Conservation (phyloP, 2,329 filamentous ascomycete genomes). For the Hymenoscyphus linearis region DNA sequence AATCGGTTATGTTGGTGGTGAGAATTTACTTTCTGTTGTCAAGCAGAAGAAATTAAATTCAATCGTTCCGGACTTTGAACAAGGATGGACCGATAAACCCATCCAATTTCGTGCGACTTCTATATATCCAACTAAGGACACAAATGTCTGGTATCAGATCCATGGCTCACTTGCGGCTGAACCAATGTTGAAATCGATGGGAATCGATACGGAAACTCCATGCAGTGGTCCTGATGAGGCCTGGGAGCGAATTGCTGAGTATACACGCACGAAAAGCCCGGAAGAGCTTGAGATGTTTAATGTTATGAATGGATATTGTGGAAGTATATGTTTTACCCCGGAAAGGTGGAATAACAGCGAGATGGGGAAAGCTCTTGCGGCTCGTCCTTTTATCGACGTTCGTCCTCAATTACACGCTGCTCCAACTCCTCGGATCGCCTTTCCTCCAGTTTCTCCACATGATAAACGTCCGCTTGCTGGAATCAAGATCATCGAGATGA, state of each 20-base stretch:
- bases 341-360: slow-evolving; percentile 11
- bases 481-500: slow-evolving; percentile 67
- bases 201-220: slow-evolving; percentile 39
- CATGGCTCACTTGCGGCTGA: slow-evolving; percentile 67
- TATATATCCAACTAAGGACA: slow-evolving; percentile 59
- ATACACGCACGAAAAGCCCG: slow-evolving; percentile 1
- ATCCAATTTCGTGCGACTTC: slow-evolving; percentile 2
- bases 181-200: slow-evolving; percentile 61
- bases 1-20: slow-evolving; percentile 5
- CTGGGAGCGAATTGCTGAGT: slow-evolving; percentile 6
- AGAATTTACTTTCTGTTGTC: slow-evolving; percentile 1
- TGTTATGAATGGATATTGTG: slow-evolving; percentile 6
- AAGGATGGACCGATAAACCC: slow-evolving; percentile 2
- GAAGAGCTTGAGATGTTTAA: slow-evolving; percentile 10
- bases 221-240: slow-evolving; percentile 2
- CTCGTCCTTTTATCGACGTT: slow-evolving; percentile 11
- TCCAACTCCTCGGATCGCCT: slow-evolving; percentile 3
- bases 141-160: slow-evolving; percentile 63
- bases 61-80: slow-evolving; percentile 6
- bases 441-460: background rate
- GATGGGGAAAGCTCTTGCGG: slow-evolving; percentile 11
- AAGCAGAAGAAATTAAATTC: background rate
- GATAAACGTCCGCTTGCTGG: slow-evolving; percentile 35
- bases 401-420: background rate
- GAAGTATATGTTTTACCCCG: slow-evolving; percentile 10